Evolutionary conservation across 805 yeast species (phyloP), one percentile per base, ranked within the genome.

Genomic region (Candida sphagnicola): DNA sequence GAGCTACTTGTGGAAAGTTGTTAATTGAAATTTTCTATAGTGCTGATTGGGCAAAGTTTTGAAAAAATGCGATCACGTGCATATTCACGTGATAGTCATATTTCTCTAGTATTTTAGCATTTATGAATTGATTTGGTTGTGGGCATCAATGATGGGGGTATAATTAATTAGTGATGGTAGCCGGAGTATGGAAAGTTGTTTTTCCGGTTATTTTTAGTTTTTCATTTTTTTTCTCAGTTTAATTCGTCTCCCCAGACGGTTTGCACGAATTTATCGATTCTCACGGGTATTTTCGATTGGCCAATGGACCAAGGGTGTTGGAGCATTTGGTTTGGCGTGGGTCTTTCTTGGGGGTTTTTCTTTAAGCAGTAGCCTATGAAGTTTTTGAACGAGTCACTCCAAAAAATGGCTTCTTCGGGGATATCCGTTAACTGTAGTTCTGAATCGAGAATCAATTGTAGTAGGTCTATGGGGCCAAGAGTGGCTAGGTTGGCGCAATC

Each of bases 311-410:
- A 93, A 2, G 97, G 97, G 66, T 93, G 99, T 37, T 70, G 74
- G 34, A 93, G 70, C 91, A 93, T 85, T 57, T 93, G 96, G 50
- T 93, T 72, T 6, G 99, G 99, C 35, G 90, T 79, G 8, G 98
- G 96, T 40, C 99, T 69, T 45, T 82, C 82, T 21, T 69, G 74
- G 30, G 87, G 79, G 44, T 87, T 86, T 51, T 89, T 91, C 45
- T 77, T 86, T 42, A 93, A 66, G 53, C 96, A 87, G 50, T 82
- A 84, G 36, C 76, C 76, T 30, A 93, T 71, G 49, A 93, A 93
- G 42, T 82, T 86, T 54, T 87, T 81, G 61, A 93, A 89, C 11
- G 91, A 74, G 13, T 75, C 77, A 5, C 88, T 72, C 99, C 99
- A 91, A 40, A 60, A 64, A 33, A 91, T 85, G 18, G 80, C 85